Base-by-base conservation (phyloP, 371 early-diverging fungal species). In the Circinella umbellata region DNA sequence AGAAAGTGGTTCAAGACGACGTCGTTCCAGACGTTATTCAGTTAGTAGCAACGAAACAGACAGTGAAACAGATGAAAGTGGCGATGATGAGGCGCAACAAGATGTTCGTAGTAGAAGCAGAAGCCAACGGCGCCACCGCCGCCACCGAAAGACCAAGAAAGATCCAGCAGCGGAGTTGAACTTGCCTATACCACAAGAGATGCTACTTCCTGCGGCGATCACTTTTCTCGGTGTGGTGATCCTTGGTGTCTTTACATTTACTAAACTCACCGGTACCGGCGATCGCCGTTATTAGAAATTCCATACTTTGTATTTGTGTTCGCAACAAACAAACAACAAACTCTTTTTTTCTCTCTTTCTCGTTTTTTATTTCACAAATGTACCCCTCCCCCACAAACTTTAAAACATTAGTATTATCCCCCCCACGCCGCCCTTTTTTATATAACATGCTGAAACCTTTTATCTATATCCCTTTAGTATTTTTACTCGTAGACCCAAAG, bases 171-270 rank as follows among this genome's bases (percentile, higher is more conserved):
- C 47, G 11, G 70, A 76, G 46, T 65, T 69, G 14, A 62, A 60
- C 20, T 54, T 69, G 47, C 69, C 82, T 35, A 80, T 87, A 61
- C 89, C 87, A 39, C 83, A 87, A 38, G 88, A 90, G 54, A 71
- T 87, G 47, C 68, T 90, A 38, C 73, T 90, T 18, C 90, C 90
- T 55, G 89, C 87, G 39, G 88, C 90, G 27, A 78, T 90, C 75
- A 76, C 87, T 37, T 86, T 86, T 49, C 79, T 90, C 37, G 87
- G 87, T 35, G 77, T 87, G 54, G 87, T 82, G 37, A 88, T 90
- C 70, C 69, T 88, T 35, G 87, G 87, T 49, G 88, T 88, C 6
- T 90, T 90, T 81, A 83, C 86, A 15, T 48, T 74, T 42, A 63
- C 75, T 46, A 70, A 66, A 59, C 68, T 74, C 61, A 71, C 73